A percentile compares a stretch with the other conserved stretches of the same genome.
phyloP scores from a whole-genome alignment of 805 yeast species.

The Maudiozyma pseudohumilis region DNA sequence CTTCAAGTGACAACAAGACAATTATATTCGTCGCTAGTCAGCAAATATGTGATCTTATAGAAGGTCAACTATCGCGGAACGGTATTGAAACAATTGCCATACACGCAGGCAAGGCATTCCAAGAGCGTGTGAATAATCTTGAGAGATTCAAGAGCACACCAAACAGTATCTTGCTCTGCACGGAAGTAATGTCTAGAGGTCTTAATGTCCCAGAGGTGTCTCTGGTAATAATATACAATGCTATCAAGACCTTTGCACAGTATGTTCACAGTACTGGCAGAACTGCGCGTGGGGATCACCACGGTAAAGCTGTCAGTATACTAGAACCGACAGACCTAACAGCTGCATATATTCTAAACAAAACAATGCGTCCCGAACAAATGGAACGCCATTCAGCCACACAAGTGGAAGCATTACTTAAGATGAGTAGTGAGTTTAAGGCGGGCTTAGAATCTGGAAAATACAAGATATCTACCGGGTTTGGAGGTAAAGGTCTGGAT shows the following conservation, averaged over 20 bases:
- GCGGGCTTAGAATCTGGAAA: slow-evolving; percentile 58
- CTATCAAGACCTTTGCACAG: slow-evolving; percentile 86
- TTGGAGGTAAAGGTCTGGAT: slow-evolving; percentile 88
- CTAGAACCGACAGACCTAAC: slow-evolving; percentile 54
- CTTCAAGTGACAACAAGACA: slow-evolving; percentile 37
- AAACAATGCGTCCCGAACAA: slow-evolving; percentile 39
- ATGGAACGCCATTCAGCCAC: slow-evolving; percentile 34
- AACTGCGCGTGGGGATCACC: slow-evolving; percentile 84
- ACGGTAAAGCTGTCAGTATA: slow-evolving; percentile 70
- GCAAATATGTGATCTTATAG: slow-evolving; percentile 67
- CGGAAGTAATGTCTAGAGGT: slow-evolving; percentile 93
- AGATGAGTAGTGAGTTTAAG: slow-evolving; percentile 46
- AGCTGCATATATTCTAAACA: slow-evolving; percentile 47
- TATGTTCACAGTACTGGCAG: slow-evolving; percentile 94
- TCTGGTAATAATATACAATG: slow-evolving; percentile 71
- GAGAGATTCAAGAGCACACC: slow-evolving; percentile 56
- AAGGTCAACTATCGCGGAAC: slow-evolving; percentile 39
- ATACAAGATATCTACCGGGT: slow-evolving; percentile 60
- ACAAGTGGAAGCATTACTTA: slow-evolving; percentile 30
- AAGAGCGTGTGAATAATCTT: slow-evolving; percentile 68
- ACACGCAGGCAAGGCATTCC: slow-evolving; percentile 89
- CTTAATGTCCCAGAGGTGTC: slow-evolving; percentile 81
- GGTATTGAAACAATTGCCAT: slow-evolving; percentile 51
- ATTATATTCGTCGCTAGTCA: slow-evolving; percentile 85
- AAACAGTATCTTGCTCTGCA: slow-evolving; percentile 64